These are phyloP conservation scores for Phytophthora hibernalis DNA, from an alignment of 352 stramenopile genomes.

Conservation along the genomic window DNA sequence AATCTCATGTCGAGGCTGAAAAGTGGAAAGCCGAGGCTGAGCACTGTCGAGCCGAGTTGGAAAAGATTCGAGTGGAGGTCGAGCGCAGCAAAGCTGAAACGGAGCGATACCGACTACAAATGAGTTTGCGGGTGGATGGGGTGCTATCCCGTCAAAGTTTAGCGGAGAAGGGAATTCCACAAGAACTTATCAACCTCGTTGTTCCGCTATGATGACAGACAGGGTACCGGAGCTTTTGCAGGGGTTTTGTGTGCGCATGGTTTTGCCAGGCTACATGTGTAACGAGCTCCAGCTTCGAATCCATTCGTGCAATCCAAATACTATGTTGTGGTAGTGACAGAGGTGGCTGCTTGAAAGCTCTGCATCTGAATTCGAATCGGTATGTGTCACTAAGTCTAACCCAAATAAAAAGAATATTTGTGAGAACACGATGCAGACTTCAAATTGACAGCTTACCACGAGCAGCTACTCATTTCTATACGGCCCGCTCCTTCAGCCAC, in stretches of 20 bases:
- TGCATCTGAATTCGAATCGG: too few relatives aligned
- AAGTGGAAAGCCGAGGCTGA: background rate
- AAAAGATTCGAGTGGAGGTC: background rate
- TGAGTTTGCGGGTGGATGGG: background rate
- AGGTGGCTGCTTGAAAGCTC: too few relatives aligned
- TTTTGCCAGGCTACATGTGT: too few relatives aligned
- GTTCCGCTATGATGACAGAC: background rate
- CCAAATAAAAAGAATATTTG: background rate
- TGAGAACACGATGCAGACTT: background rate
- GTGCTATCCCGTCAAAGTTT: background rate
- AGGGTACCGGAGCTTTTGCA: too few relatives aligned
- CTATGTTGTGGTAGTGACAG: too few relatives aligned
- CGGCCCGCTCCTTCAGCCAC: conserved; percentile 55
- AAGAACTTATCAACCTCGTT: background rate
- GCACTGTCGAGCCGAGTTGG: background rate
- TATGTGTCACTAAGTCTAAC: too few relatives aligned
- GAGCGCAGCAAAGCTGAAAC: background rate
- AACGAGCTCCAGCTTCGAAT: too few relatives aligned
- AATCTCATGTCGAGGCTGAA: background rate
- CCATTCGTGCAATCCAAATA: too few relatives aligned
- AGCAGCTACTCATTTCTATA: conserved; percentile 16
- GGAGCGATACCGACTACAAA: background rate
- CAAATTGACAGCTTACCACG: background rate
- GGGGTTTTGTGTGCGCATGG: too few relatives aligned
- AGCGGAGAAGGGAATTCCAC: background rate